Percentiles rank a stretch among this genome's conserved stretches.
phyloP scores from a whole-genome alignment of 2,329 filamentous ascomycete genomes.

The Teratosphaeria gauchensis region DNA sequence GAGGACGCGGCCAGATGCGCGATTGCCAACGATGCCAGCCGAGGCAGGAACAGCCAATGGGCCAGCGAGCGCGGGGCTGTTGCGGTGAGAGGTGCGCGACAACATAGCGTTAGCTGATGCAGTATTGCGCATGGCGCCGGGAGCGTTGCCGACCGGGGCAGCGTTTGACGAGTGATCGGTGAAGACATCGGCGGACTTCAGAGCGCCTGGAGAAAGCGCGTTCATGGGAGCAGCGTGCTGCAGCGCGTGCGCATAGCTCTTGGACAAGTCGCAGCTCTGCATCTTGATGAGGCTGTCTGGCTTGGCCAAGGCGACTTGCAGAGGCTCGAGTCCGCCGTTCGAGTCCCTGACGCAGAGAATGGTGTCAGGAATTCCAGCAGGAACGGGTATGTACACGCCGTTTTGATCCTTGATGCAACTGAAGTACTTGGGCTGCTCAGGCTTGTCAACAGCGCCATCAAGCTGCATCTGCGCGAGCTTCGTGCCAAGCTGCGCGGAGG shows the following conservation, averaged over 20 bases:
- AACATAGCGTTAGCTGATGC: background rate
- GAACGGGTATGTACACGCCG: constrained; percentile 1
- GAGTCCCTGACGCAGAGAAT: background rate
- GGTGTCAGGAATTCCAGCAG: background rate
- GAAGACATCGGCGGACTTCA: background rate
- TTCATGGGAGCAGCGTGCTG: background rate
- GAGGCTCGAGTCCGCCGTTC: background rate
- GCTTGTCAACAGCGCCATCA: constrained; percentile 2
- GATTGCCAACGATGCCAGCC: background rate
- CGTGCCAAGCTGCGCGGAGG: background rate
- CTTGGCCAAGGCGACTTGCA: background rate
- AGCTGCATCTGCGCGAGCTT: constrained; percentile 1
- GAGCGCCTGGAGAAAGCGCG: background rate
- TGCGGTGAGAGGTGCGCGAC: background rate
- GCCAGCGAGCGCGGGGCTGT: background rate
- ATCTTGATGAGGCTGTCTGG: background rate
- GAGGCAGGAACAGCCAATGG: background rate
- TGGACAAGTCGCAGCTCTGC: background rate
- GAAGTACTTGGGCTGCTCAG: background rate
- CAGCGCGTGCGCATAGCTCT: background rate
- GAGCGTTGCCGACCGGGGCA: background rate
- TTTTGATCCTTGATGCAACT: constrained; percentile 3
- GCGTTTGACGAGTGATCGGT: background rate
- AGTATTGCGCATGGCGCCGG: background rate
- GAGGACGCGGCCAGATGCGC: background rate